Percentiles rank a stretch among this genome's conserved stretches.
Evolutionary conservation across 768 basidiomycete genomes (phyloP).

Genomic region (Boletus sp.): DNA sequence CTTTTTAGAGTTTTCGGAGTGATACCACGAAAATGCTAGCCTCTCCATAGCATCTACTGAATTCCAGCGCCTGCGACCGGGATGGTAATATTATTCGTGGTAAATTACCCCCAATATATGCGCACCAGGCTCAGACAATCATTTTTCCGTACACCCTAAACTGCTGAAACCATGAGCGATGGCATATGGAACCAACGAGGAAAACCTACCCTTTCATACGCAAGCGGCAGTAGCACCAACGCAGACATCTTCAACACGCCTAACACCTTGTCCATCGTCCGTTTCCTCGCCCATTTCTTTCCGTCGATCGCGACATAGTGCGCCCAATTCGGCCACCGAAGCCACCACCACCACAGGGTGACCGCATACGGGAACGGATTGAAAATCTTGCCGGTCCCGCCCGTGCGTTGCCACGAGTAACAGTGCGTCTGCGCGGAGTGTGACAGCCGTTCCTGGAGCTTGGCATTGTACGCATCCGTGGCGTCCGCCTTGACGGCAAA

Average conservation of each 20-base stretch:
- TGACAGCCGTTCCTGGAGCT: slow-evolving; percentile 17
- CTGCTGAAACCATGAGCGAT: slow-evolving; percentile 1
- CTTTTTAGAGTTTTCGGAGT: not conserved
- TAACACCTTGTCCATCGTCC: not conserved
- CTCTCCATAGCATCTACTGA: no score
- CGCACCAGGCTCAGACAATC: not conserved
- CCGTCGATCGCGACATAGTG: slow-evolving; percentile 38
- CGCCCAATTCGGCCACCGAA: slow-evolving; percentile 35
- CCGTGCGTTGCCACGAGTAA: slow-evolving; percentile 41
- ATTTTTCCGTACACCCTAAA: not conserved
- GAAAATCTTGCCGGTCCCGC: slow-evolving; percentile 36
- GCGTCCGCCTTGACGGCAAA: slow-evolving; percentile 24
- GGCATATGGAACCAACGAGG: not conserved
- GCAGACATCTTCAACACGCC: slow-evolving; percentile 1
- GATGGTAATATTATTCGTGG: no score
- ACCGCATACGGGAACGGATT: slow-evolving; percentile 41
- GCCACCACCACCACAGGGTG: slow-evolving; percentile 34
- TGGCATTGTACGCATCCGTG: slow-evolving; percentile 30
- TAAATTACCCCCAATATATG: not conserved
- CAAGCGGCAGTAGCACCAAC: slow-evolving; percentile 3
- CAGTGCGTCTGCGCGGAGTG: slow-evolving; percentile 31
- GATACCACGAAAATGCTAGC: not conserved
- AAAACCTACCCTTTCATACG: slow-evolving; percentile 7
- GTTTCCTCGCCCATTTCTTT: slow-evolving; percentile 34
- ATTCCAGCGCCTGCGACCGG: no score